These are phyloP conservation scores for Annulohypoxylon bovei DNA, from an alignment of 495 filamentous ascomycete species.

Conservation along the genomic window DNA sequence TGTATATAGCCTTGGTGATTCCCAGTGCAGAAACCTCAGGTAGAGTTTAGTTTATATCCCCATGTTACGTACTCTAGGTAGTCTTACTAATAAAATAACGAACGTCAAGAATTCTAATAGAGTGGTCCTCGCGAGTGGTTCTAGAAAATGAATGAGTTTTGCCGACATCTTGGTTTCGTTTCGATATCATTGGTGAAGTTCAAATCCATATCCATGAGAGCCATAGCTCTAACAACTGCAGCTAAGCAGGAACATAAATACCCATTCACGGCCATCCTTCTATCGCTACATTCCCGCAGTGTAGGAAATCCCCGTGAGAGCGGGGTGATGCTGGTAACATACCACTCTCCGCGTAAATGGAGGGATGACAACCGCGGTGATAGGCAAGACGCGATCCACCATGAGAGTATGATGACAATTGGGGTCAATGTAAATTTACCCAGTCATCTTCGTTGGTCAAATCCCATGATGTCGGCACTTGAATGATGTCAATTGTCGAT, in stretches of 20 bases:
- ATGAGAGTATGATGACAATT: not conserved
- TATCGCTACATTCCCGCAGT: not conserved
- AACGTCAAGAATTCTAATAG: constrained; percentile 21
- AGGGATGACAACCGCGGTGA: constrained; percentile 18
- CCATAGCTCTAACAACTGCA: not conserved
- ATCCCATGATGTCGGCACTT: constrained; percentile 27
- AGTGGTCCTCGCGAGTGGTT: constrained; percentile 10
- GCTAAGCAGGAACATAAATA: constrained; percentile 20
- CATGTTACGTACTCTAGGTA: not conserved
- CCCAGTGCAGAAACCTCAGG: constrained; percentile 17
- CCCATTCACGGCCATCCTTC: not conserved
- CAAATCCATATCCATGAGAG: not conserved
- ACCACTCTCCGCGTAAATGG: not conserved
- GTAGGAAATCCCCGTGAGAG: constrained; percentile 3
- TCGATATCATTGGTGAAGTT: not conserved
- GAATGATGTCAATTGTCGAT: not conserved
- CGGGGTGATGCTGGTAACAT: constrained; percentile 20
- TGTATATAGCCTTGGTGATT: constrained; percentile 44
- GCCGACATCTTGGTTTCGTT: constrained; percentile 27
- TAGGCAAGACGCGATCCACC: constrained; percentile 4
- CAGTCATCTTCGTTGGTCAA: not conserved
- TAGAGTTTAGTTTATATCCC: constrained; percentile 9
- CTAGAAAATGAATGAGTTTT: constrained; percentile 2
- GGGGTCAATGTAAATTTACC: constrained; percentile 12
- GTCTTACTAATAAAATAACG: constrained; percentile 26